Evolutionary conservation across 805 yeast genomes (phyloP).

Genomic region (Kregervanrija delftensis): DNA sequence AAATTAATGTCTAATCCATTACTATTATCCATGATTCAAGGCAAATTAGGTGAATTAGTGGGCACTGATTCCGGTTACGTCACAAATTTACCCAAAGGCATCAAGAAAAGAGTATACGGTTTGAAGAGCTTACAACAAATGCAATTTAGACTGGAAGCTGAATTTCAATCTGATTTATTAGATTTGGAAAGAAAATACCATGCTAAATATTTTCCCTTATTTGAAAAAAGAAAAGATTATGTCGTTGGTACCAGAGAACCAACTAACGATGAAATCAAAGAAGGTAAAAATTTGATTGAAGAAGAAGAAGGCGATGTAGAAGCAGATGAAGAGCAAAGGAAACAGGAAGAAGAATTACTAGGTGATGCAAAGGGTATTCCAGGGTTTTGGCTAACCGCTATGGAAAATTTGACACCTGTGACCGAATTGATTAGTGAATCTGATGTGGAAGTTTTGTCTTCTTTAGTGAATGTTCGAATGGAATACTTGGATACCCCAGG

Average conservation of each 20-base stretch:
- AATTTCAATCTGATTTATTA: conserved; percentile 83
- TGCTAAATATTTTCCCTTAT: conserved; percentile 67
- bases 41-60: conserved; percentile 73
- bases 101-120: conserved; percentile 72
- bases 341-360: conserved; percentile 32
- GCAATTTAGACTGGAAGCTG: conserved; percentile 79
- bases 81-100: conserved; percentile 61
- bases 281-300: conserved; percentile 67
- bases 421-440: conserved; percentile 83
- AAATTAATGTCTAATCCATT: conserved; percentile 64
- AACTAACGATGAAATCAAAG: conserved; percentile 64
- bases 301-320: conserved; percentile 28
- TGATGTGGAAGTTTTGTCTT: conserved; percentile 75
- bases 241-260: conserved; percentile 74
- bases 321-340: conserved; percentile 37
- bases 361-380: conserved; percentile 68
- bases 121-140: conserved; percentile 75
- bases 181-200: conserved; percentile 79
- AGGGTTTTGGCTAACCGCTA: conserved; percentile 92
- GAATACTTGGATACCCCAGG: conserved; percentile 83
- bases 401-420: conserved; percentile 76
- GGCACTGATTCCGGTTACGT: conserved; percentile 88
- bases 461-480: conserved; percentile 64
- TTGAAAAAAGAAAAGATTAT: conserved; percentile 63
- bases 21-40: conserved; percentile 80